A percentile compares a stretch with the other conserved stretches of the same genome.
Evolutionary conservation across 2,329 filamentous ascomycete genomes (phyloP).

Genomic region (Xylaria sp.): DNA sequence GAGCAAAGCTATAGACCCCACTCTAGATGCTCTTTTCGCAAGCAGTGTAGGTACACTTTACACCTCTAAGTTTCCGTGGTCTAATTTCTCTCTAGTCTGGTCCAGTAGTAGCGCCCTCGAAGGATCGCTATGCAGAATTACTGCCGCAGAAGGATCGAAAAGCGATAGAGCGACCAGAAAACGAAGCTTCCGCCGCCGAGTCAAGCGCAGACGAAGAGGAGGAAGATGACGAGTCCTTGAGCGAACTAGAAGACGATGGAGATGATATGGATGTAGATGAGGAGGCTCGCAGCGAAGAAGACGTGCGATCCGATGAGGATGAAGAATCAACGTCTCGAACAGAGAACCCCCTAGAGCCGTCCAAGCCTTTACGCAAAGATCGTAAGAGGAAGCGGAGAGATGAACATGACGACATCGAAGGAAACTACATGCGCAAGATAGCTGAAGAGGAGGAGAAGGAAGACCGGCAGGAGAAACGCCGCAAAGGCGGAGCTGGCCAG

Average conservation of each 20-base stretch:
- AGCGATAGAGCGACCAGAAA: constrained; percentile 39
- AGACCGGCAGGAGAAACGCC: constrained; percentile 64
- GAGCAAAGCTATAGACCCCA: constrained; percentile 71
- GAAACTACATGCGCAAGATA: constrained; percentile 74
- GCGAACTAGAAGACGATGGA: constrained; percentile 52
- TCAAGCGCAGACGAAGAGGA: constrained; percentile 47
- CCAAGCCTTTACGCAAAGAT: constrained; percentile 58
- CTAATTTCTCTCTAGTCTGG: constrained; percentile 55
- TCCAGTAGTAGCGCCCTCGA: constrained; percentile 59
- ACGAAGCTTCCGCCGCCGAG: constrained; percentile 1
- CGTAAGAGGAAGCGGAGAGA: constrained; percentile 74
- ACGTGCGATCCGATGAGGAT: constrained; percentile 57
- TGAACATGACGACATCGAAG: constrained; percentile 75
- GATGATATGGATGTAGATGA: constrained; percentile 54
- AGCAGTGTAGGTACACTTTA: constrained; percentile 69
- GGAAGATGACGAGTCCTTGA: constrained; percentile 56
- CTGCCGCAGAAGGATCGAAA: constrained; percentile 50
- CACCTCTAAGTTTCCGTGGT: constrained; percentile 7
- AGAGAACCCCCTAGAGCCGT: constrained; percentile 52
- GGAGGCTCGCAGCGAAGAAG: constrained; percentile 53
- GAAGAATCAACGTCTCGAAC: constrained; percentile 53
- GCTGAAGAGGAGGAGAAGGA: constrained; percentile 66
- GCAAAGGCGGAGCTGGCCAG: constrained; percentile 56
- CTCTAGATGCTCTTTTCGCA: constrained; percentile 75
- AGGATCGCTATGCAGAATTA: constrained; percentile 57